phyloP scores from a whole-genome alignment of 495 filamentous ascomycete genomes.

The Aspergillus egyptiacus region DNA sequence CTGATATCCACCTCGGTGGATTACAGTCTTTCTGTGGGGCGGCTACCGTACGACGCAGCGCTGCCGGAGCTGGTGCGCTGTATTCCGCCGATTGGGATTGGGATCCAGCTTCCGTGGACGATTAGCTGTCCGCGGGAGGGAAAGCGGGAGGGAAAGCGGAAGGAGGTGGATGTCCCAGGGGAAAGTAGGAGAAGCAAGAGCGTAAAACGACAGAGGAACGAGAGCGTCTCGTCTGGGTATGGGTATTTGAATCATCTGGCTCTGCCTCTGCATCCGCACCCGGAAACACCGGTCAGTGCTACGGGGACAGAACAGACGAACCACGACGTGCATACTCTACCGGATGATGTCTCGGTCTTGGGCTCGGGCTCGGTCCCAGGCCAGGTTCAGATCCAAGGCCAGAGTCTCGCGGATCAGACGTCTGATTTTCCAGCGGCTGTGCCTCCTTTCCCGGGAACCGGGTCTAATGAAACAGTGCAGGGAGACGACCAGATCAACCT shows the following conservation, averaged over 20 bases:
- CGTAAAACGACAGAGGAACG: too few relatives aligned
- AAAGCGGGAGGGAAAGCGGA: too few relatives aligned
- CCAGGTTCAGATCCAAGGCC: too few relatives aligned
- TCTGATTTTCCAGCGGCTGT: not conserved
- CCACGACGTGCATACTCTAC: constrained; percentile 4
- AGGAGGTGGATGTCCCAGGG: too few relatives aligned
- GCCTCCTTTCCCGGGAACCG: not conserved
- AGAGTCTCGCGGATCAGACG: not conserved
- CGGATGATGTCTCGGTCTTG: constrained; percentile 3
- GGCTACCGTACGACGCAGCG: constrained; percentile 20
- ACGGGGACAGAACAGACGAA: not conserved
- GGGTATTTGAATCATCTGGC: too few relatives aligned
- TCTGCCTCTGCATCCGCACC: too few relatives aligned
- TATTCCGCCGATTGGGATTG: constrained; percentile 19
- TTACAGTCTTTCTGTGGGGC: constrained; percentile 24
- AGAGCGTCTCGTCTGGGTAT: too few relatives aligned
- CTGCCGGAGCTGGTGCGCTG: constrained; percentile 26
- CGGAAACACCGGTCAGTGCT: not conserved
- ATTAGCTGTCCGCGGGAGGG: not conserved
- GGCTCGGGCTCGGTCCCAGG: too few relatives aligned
- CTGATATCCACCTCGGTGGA: constrained; percentile 31
- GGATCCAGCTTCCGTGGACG: constrained; percentile 24
- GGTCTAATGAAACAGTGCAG: not conserved
- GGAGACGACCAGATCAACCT: constrained; percentile 6
- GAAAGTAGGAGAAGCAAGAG: too few relatives aligned